phyloP scores from a whole-genome alignment of 495 filamentous ascomycete species.

The Corynascus novoguineensis region DNA sequence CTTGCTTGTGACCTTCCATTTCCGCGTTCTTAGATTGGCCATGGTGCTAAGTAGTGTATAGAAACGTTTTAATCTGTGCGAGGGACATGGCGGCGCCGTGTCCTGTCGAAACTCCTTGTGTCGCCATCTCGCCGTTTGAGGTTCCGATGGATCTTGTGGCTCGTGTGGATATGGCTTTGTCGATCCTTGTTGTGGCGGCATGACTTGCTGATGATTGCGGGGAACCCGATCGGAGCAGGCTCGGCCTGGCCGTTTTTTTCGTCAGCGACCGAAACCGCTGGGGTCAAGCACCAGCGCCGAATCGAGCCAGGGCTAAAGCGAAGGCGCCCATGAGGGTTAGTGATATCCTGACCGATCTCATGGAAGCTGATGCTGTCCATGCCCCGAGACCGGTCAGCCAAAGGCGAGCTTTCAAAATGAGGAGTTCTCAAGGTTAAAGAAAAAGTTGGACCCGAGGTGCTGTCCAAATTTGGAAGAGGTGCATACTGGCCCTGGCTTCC shows the following conservation, averaged over 20 bases:
- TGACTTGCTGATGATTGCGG: neutral
- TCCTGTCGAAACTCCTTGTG: neutral
- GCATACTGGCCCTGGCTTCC: neutral
- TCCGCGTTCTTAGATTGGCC: neutral
- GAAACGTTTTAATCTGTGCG: neutral
- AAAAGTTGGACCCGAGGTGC: neutral
- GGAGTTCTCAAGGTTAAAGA: neutral
- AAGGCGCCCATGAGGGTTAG: neutral
- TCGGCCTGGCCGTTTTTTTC: conserved; percentile 7
- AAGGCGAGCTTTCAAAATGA: neutral
- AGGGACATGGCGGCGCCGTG: neutral
- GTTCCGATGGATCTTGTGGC: neutral
- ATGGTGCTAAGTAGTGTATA: neutral
- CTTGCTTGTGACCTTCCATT: neutral
- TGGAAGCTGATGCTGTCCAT: neutral
- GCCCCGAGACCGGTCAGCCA: neutral
- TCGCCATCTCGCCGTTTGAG: conserved; percentile 1
- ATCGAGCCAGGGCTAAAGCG: conserved; percentile 1
- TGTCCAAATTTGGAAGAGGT: neutral
- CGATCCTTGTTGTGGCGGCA: conserved; percentile 2
- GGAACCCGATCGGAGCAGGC: neutral
- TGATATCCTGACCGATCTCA: neutral
- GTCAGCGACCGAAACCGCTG: neutral
- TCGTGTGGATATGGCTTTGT: neutral
- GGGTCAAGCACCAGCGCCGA: conserved; percentile 1